Base-by-base conservation (phyloP, 2,329 filamentous ascomycete species). In the Ceratocystis harringtonii region DNA sequence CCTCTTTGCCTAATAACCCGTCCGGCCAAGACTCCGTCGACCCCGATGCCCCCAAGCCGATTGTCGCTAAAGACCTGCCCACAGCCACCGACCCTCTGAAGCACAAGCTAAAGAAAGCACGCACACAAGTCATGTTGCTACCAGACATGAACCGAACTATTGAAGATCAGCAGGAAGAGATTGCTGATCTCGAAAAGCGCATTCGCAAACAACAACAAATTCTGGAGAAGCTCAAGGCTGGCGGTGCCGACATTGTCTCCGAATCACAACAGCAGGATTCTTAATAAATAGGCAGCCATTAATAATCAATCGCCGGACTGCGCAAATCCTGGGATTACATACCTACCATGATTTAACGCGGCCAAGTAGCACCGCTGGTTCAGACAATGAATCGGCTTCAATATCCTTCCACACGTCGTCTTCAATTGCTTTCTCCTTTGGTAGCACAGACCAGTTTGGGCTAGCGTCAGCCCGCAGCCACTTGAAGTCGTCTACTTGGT, bases 401-500 rank as follows among this genome's bases (percentile, higher is more conserved):
- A 85, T 78, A 41, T 83, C 80, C 62, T 78, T 82, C 91, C 91
- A 96, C 0, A 87, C 77, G 1, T 81, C 77, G 1, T 86, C 82
- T 0, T 76, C 70, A 12, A 92, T 75, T 28, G 81, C 80, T 65
- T 86, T 77, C 0, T 78, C 78, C 63, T 84, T 80, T 1, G 83
- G 78, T 25, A 97, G 70, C 1, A 90, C 75, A 43, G 79, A 83
- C 90, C 92, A 99, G 72, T 99, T 92, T 1, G 94, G 94, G 72
- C 90, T 96, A 36, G 84, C 84, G 66, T 89, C 90, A 17, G 83
- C 80, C 74, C 92, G 95, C 69, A 96, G 81, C 94, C 94, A 97
- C 76, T 95, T 95, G 79, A 99, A 99, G 74, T 99, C 94, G 74
- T 97, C 90, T 17, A 97, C 89, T 71, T 94, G 85, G 70, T 92